Evolutionary conservation across 805 yeast genomes (phyloP).

Genomic region (Schwanniomyces occidentalis): DNA sequence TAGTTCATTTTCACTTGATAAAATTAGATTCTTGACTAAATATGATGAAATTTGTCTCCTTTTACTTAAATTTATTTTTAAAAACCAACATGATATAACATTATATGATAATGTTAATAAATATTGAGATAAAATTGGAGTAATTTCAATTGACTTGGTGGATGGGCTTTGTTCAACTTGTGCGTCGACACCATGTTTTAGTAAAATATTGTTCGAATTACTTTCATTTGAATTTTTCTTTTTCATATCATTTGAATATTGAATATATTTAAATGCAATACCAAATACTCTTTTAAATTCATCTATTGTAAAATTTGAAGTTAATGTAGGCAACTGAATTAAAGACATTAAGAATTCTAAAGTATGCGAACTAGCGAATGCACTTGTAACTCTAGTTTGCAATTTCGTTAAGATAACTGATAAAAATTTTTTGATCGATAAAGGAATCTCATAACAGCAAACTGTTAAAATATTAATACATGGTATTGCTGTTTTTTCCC

Average conservation of each 20-base stretch:
- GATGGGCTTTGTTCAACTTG: slow-evolving; percentile 57
- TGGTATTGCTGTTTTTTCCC: slow-evolving; percentile 79
- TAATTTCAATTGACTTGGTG: slow-evolving; percentile 45
- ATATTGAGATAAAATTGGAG: slow-evolving; percentile 59
- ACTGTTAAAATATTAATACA: slow-evolving; percentile 73
- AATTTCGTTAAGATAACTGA: slow-evolving; percentile 69
- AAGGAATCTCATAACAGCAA: slow-evolving; percentile 80
- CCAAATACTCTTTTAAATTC: slow-evolving; percentile 82
- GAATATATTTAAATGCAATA: slow-evolving; percentile 77
- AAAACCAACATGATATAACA: slow-evolving; percentile 71
- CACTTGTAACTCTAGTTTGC: slow-evolving; percentile 71
- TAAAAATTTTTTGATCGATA: slow-evolving; percentile 66
- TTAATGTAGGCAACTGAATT: slow-evolving; percentile 63
- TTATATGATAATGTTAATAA: slow-evolving; percentile 62
- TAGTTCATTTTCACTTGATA: slow-evolving; percentile 26
- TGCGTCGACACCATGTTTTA: slow-evolving; percentile 47
- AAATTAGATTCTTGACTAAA: slow-evolving; percentile 55
- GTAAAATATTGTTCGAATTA: slow-evolving; percentile 11
- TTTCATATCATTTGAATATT: slow-evolving; percentile 59
- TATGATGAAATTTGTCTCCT: slow-evolving; percentile 63
- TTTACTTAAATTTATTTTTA: slow-evolving; percentile 59
- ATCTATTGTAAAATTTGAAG: slow-evolving; percentile 71
- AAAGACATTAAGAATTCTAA: slow-evolving; percentile 72
- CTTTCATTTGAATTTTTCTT: slow-evolving; percentile 20
- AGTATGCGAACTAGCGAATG: slow-evolving; percentile 69